Base-by-base conservation (phyloP, 2,329 filamentous ascomycete species). In the Ceratocystis harringtonii region DNA sequence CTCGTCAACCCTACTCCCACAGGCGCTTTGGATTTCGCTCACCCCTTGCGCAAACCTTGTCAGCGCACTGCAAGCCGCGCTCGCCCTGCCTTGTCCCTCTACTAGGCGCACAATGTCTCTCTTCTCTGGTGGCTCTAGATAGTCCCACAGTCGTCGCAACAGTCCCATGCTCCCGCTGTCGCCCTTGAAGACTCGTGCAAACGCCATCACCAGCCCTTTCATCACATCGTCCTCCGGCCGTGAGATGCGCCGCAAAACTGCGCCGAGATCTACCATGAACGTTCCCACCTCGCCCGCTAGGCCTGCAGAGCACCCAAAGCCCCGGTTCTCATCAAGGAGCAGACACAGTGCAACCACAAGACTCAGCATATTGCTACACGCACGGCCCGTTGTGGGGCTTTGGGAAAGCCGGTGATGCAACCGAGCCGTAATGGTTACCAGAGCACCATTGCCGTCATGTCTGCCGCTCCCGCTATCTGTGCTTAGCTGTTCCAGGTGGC, bases 251-350 rank as follows among this genome's bases (percentile, higher is more conserved):
- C 70, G 66, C n/a, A 72, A 64, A 28, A 70, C 61, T 2, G 61
- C 68, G 25, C 71, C 69, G 12, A 73, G 64, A 28, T 57, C 60
- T 55, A 70, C 62, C 19, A 73, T 67, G 41, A 73, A 72, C 36
- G 66, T 62, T 7, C 71, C 68, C 22, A 74, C 65, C 17, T 67
- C 66, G 6, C 64, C 50, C 2, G 72, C 69, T 22, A 74, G 67
- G 30, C 41, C 61, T 1, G 69, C 66, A 17, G 72, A 72, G 58
- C 72, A 74, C 5, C 72, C 72, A 1, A 74, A 64, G 2, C 70
- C 70, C 15, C 62, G 63, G 41, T 70, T 69, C 30, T 71, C 69
- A 43, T 72, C 70, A 7, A 74, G 69, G 6, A 73, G 67, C 17
- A 72, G 67, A 64, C 71, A 73, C 17, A 74, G 66, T 6, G 68